Base-by-base conservation (phyloP, 2,329 filamentous ascomycete species). In the Xylaria sp. region DNA sequence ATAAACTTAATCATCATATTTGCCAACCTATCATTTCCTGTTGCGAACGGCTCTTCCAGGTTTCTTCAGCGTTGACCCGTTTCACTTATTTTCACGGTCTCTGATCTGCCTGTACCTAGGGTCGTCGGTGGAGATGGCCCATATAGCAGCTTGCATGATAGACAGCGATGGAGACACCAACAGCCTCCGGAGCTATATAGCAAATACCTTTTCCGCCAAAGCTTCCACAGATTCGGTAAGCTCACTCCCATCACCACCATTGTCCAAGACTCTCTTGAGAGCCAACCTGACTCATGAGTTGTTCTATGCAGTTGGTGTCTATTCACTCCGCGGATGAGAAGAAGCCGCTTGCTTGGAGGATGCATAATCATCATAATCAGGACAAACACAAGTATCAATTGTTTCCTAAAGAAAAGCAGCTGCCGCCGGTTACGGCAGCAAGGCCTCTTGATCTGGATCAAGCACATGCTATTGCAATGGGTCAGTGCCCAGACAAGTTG, bases 131-230 rank as follows among this genome's bases (percentile, higher is more conserved):
- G 75, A 74, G 79, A 90, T 90, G 88, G 86, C 87, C 80, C 88
- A 90, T 79, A 90, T 90, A 79, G 86, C 85, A 78, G 85, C 82
- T 74, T 89, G 87, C 78, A 83, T 90, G 81, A 80, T 85, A 73
- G 83, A 84, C 74, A 76, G 78, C 67, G 84, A 85, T 74, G 76
- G 79, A 69, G 82, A 82, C 50, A 73, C 73, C 47, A 72, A 74
- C 65, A 78, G 77, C 71, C 75, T 81, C 69, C 81, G 79, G 76
- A 82, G 80, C 73, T 83, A 85, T 84, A 85, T 87, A 83, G 82
- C 83, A 73, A 85, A 82, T 78, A 81, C 82, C 66, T 76, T 82
- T 71, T 84, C 85, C 69, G 83, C 85, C 66, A 80, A 83, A 68
- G 75, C 81, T 69, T 79, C 81, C 63, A 81, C 79, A 71, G 82